Conservation (phyloP, 2,329 filamentous ascomycete genomes). For the Neurospora crassa region DNA sequence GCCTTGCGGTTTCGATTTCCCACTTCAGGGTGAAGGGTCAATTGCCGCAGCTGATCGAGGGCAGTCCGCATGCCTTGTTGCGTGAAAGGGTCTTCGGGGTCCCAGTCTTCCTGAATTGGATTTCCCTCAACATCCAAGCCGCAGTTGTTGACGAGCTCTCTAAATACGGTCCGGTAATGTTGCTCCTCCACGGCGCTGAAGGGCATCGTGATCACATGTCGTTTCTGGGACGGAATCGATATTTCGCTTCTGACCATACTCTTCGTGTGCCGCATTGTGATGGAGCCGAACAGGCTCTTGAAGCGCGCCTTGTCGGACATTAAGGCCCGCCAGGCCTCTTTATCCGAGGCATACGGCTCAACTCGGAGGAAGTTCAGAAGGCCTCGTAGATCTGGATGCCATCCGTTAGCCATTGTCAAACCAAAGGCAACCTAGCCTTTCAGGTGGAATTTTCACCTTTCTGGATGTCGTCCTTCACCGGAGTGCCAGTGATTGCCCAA, state of each 20-base stretch:
- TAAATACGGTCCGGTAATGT: slow-evolving; percentile 69
- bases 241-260: slow-evolving; percentile 70
- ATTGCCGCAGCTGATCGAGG: slow-evolving; percentile 69
- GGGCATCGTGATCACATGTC: slow-evolving; percentile 79
- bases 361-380: slow-evolving; percentile 73
- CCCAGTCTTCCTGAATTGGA: slow-evolving; percentile 53
- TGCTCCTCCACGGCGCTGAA: slow-evolving; percentile 89
- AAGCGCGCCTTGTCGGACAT: slow-evolving; percentile 57
- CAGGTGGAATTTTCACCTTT: slow-evolving; percentile 14
- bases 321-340: slow-evolving; percentile 59
- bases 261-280: slow-evolving; percentile 82
- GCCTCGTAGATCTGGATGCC: slow-evolving; percentile 57
- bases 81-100: slow-evolving; percentile 44
- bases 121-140: slow-evolving; percentile 55
- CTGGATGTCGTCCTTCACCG: slow-evolving; percentile 55
- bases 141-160: slow-evolving; percentile 62
- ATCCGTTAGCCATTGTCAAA: slow-evolving; percentile 2
- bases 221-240: slow-evolving; percentile 68
- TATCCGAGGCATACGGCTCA: slow-evolving; percentile 60
- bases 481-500: slow-evolving; percentile 90
- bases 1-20: slow-evolving; percentile 56
- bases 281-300: slow-evolving; percentile 54
- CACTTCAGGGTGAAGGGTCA: slow-evolving; percentile 77
- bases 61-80: slow-evolving; percentile 70
- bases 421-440: background rate